phyloP scores from a whole-genome alignment of 441 rosid species.

The Lepidium campestre region DNA sequence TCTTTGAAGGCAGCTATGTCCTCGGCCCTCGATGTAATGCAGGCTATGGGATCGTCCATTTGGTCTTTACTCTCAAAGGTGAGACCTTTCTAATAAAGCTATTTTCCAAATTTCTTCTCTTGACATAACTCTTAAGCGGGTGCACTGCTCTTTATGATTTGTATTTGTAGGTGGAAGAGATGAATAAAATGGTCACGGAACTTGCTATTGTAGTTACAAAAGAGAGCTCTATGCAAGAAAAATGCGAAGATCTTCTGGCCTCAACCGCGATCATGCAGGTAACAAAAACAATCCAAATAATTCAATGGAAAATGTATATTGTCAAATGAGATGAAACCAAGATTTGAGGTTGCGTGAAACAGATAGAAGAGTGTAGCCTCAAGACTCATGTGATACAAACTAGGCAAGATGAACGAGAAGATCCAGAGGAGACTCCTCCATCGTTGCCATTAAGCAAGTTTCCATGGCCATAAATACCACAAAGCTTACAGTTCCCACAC shows the following conservation, averaged over 20 bases:
- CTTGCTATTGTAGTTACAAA: conserved; percentile 53
- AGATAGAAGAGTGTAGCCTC: conserved; percentile 72
- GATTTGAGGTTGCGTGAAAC: conserved; percentile 19
- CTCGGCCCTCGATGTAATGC: conserved; percentile 92
- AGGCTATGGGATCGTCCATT: conserved; percentile 74
- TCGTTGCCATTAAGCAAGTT: conserved; percentile 24
- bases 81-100: conserved; percentile 14
- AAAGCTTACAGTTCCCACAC: conserved; percentile 21
- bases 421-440: conserved; percentile 2
- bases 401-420: conserved; percentile 28
- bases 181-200: conserved; percentile 59
- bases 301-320: background rate
- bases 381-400: conserved; percentile 63
- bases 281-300: background rate
- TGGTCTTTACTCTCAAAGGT: conserved; percentile 70
- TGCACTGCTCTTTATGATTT: conserved; percentile 7
- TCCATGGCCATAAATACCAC: conserved; percentile 31
- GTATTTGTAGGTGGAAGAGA: conserved; percentile 54
- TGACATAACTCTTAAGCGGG: background rate
- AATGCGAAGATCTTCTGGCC: conserved; percentile 62
- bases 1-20: conserved; percentile 71
- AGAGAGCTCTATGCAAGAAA: conserved; percentile 57
- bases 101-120: background rate
- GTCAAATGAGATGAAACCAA: background rate
- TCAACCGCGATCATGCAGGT: conserved; percentile 72